phyloP scores from a whole-genome alignment of 345 rosid genomes.

The Bruguiera gymnorhiza region DNA sequence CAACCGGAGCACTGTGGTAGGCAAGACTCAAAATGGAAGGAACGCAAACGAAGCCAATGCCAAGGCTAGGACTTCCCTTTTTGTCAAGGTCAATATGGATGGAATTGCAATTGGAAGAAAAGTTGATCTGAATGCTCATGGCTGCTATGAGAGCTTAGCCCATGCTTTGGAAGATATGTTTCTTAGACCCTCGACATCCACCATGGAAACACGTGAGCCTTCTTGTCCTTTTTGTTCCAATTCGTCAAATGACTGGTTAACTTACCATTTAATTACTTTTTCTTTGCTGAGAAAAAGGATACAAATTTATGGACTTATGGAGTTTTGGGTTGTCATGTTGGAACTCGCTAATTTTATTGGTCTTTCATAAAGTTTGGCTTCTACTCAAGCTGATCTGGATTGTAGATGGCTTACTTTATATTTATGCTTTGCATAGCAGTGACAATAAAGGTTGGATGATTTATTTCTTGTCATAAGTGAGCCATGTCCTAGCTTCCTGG shows the following conservation, averaged over 20 bases:
- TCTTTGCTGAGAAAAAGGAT: neutral
- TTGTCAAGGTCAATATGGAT: slow-evolving; percentile 93
- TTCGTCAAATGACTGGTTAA: slow-evolving; percentile 6
- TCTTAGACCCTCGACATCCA: slow-evolving; percentile 33
- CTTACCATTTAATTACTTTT: slow-evolving; percentile 5
- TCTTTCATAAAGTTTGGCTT: neutral
- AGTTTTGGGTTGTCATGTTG: neutral
- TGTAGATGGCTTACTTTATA: neutral
- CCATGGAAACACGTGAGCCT: slow-evolving; percentile 35
- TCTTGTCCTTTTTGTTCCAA: slow-evolving; percentile 4
- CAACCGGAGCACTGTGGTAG: slow-evolving; percentile 26
- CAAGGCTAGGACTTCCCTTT: slow-evolving; percentile 46
- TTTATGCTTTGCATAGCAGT: neutral
- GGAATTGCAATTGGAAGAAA: slow-evolving; percentile 88
- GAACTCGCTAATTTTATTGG: neutral
- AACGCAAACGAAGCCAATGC: slow-evolving; percentile 27
- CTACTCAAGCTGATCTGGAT: neutral
- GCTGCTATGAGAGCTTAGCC: slow-evolving; percentile 72
- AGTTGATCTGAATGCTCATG: slow-evolving; percentile 64
- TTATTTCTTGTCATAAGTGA: neutral
- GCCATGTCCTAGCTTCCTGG: neutral
- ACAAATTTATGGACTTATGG: neutral
- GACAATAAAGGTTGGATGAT: neutral
- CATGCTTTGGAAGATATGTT: slow-evolving; percentile 73
- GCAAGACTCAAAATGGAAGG: slow-evolving; percentile 26